These are phyloP conservation scores for Nemania sp. DNA, from an alignment of 2,329 filamentous ascomycete species.

Conservation along the genomic window DNA sequence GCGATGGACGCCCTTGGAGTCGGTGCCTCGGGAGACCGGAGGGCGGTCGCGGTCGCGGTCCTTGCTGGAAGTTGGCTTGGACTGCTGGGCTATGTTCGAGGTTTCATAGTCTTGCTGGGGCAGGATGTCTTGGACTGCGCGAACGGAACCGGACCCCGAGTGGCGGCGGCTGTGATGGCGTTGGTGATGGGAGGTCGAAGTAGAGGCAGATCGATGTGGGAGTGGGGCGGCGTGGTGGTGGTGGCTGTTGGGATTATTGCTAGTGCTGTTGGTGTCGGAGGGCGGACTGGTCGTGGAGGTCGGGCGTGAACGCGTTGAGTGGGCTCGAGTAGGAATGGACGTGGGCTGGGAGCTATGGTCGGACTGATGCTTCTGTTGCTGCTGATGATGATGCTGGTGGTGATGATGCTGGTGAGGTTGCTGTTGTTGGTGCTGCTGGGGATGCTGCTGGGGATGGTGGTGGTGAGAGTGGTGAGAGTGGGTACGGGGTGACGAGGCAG, in stretches of 20 bases:
- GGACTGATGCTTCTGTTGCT: conserved; percentile 21
- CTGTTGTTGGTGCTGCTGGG: conserved; percentile 39
- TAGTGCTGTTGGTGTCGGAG: conserved; percentile 34
- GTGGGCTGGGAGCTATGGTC: conserved; percentile 41
- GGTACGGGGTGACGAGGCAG: conserved; percentile 42
- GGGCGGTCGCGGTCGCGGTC: conserved; percentile 70
- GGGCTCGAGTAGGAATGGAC: no score
- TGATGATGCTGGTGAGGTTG: conserved; percentile 40
- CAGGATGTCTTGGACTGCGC: conserved; percentile 58
- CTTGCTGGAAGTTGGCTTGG: conserved; percentile 74
- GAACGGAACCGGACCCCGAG: conserved; percentile 52
- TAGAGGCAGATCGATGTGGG: conserved; percentile 46
- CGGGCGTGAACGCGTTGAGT: conserved; percentile 55
- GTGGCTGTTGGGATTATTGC: conserved; percentile 28
- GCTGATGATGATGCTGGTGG: conserved; percentile 39
- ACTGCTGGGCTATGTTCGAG: conserved; percentile 71
- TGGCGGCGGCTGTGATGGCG: conserved; percentile 55
- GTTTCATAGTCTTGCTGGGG: conserved; percentile 80
- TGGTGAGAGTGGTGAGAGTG: conserved; percentile 49
- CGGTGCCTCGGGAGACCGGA: conserved; percentile 65
- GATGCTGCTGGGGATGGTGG: conserved; percentile 46
- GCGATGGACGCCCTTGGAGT: conserved; percentile 62
- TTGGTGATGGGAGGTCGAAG: conserved; percentile 50
- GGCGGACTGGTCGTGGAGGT: conserved; percentile 43
- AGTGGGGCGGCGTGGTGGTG: conserved; percentile 41